Base-by-base conservation (phyloP, 2,329 filamentous ascomycete genomes). In the Calonectria ilicicola region DNA sequence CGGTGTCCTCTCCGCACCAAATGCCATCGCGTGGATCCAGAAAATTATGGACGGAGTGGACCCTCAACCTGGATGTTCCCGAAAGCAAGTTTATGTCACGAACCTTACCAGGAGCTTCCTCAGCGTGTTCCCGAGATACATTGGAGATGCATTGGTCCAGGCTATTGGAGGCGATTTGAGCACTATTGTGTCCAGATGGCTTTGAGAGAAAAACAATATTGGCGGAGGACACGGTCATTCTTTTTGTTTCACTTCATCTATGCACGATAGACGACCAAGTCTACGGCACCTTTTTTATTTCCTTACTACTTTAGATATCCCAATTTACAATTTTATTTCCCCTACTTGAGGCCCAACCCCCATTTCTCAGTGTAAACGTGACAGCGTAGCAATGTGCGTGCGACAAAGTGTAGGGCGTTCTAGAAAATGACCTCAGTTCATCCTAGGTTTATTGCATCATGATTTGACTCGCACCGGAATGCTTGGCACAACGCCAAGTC, bases 111-210 rank as follows among this genome's bases (percentile, higher is more conserved):
- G 10, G 32, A 40, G 15, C 19, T 62, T 68, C 42, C 27, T 62
- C 29, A 62, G 21, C 9, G 46, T 62, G 15, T 68, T 27, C 53
- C 27, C 53, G 0, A 46, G 42, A 29, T 35, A 47, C 17, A 68
- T 51, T 29, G 53, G 6, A 1, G 42, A 49, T 29, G 65, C 65
- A 2, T 17, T 63, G 9, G 38, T 63, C 32, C 53, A 60, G 21
- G 53, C 53, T 2, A 40, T 60, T 17, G 53, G 53, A 23, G 53
- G 53, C 17, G 53, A 60, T n/a, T 15, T 60, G 32, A 60, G 53
- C 53, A 60, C 53, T 14, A 60, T 60, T 38, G 53, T 60, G 53
- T 60, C 53, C 17, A 40, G 53, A 40, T 60, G 53, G 53, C 32
- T 58, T 60, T 60, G 19, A 26, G 23, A 40, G 14, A 14, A 35